Evolutionary conservation across 164 flowering plant genomes (phyloP), one percentile per base, ranked within the genome.

Genomic region (Aristolochia californica): DNA sequence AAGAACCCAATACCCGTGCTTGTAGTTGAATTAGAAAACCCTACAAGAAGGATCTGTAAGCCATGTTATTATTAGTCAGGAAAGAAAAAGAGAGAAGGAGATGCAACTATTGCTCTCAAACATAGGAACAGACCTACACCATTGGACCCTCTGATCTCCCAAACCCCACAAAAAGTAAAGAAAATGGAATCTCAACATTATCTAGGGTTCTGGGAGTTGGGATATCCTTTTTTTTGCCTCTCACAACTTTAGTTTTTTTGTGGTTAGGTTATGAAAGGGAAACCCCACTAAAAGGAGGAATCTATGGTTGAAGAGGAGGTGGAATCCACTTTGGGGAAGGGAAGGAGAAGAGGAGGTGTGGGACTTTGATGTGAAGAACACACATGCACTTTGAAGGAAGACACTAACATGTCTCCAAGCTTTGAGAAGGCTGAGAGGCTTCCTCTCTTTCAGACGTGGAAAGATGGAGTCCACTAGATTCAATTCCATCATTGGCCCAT

Each of bases 251-350:
- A 34, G 40, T 34, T 22, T 49, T 50, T 56, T 2, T 43, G 59
- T 30, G 52, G 48, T 51, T 60, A 40, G 56, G 56, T 22, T 28
- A 50, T 60, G 63, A 60, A 60, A 60, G 56, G 56, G 63, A 43
- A 60, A 51, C 38, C 52, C 47, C 34, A 40, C 30, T 40, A 60
- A 23, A 17, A 5, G 22, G 57, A 53, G 70, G 69, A 68, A 65
- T 57, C 57, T 40, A 52, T 70, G 75, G 85, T 80, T 79, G 87
- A 74, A 70, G 81, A 69, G 83, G 91, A 82, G 91, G 76, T 83
- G 87, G 85, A 81, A 59, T 79, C 88, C 91, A 85, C 91, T 82
- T 64, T 63, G 60, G 61, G n/a, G n/a, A n/a, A n/a, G n/a, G n/a
- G n/a, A n/a, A n/a, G n/a, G n/a, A 34, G 40, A 34, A 34, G 40